Conservation (phyloP, 2,329 filamentous ascomycete species). For the Cordyceps fumosorosea region DNA sequence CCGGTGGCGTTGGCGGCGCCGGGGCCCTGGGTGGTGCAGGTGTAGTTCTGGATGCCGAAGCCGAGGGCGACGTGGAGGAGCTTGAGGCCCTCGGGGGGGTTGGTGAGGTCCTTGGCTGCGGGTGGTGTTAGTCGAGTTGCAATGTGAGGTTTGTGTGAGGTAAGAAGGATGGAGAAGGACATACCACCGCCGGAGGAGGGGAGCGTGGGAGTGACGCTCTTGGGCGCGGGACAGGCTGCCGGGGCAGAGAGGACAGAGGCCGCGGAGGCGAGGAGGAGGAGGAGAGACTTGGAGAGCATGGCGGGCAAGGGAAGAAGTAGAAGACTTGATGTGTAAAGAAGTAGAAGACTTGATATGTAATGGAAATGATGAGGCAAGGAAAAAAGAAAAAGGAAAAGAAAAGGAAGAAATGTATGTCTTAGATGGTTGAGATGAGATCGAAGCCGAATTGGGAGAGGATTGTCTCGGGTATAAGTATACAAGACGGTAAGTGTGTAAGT, state of each 20-base stretch:
- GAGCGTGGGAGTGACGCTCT: neutral
- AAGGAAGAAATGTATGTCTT: neutral
- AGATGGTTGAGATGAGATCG: constrained; percentile 10
- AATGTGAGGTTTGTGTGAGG: no score
- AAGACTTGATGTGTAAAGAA: no score
- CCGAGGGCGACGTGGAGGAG: constrained; percentile 54
- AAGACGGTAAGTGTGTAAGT: neutral
- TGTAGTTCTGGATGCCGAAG: constrained; percentile 65
- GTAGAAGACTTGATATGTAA: neutral
- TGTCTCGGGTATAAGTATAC: constrained; percentile 11
- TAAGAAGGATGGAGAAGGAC: neutral
- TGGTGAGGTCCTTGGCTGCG: constrained; percentile 37
- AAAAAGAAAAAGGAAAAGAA: neutral
- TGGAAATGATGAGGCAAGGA: neutral
- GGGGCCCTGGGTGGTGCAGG: constrained; percentile 38
- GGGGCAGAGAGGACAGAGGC: constrained; percentile 23
- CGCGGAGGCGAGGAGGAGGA: constrained; percentile 28
- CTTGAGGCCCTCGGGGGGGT: constrained; percentile 29
- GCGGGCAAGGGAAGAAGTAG: neutral
- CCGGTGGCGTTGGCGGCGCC: constrained; percentile 35
- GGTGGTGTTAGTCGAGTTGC: neutral
- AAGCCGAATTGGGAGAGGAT: constrained; percentile 8
- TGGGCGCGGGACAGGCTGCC: constrained; percentile 16
- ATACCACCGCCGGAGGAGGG: constrained; percentile 1
- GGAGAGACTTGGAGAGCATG: constrained; percentile 29